Percentiles rank a stretch among this genome's conserved stretches.
These are phyloP conservation scores for Tuber aestivum DNA, from an alignment of 495 filamentous ascomycete genomes.

Conservation along the genomic window DNA sequence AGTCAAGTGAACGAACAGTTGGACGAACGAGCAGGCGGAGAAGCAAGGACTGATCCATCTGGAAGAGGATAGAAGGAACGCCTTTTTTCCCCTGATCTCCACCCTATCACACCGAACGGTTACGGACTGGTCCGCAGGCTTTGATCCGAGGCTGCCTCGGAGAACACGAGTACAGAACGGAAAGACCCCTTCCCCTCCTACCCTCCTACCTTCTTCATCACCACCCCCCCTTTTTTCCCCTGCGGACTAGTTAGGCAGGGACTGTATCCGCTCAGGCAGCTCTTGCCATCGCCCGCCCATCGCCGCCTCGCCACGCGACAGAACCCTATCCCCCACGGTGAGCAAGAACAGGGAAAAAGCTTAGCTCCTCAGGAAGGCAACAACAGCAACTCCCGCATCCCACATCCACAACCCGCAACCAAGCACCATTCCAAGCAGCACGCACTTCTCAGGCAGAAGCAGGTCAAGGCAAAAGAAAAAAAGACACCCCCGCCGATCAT, in stretches of 20 bases:
- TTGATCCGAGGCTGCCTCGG: slow-evolving; percentile 24
- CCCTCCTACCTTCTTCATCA: slow-evolving; percentile 5
- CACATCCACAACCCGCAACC: slow-evolving; percentile 9
- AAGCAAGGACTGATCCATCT: slow-evolving; percentile 7
- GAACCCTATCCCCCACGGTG: slow-evolving; percentile 11
- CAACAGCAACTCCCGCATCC: slow-evolving; percentile 18
- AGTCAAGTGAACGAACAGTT: slow-evolving; percentile 22
- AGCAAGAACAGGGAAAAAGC: slow-evolving; percentile 20
- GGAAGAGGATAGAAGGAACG: neutral
- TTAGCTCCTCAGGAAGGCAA: slow-evolving; percentile 30
- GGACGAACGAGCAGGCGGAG: slow-evolving; percentile 28
- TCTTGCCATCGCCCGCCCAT: slow-evolving; percentile 21
- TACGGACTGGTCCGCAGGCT: slow-evolving; percentile 2
- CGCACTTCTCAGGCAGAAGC: slow-evolving; percentile 11
- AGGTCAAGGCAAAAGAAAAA: slow-evolving; percentile 9
- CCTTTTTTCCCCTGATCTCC: slow-evolving; percentile 13
- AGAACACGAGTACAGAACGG: slow-evolving; percentile 5
- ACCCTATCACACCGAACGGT: neutral
- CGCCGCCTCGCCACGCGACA: slow-evolving; percentile 38
- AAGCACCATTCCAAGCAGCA: slow-evolving; percentile 8
- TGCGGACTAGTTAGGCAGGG: slow-evolving; percentile 7
- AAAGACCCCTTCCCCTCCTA: slow-evolving; percentile 12
- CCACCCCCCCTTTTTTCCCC: slow-evolving; percentile 1
- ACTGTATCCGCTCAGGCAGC: slow-evolving; percentile 4
- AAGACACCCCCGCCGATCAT: neutral